phyloP scores from a whole-genome alignment of 805 yeast species.

The Cephaloascus fragrans region DNA sequence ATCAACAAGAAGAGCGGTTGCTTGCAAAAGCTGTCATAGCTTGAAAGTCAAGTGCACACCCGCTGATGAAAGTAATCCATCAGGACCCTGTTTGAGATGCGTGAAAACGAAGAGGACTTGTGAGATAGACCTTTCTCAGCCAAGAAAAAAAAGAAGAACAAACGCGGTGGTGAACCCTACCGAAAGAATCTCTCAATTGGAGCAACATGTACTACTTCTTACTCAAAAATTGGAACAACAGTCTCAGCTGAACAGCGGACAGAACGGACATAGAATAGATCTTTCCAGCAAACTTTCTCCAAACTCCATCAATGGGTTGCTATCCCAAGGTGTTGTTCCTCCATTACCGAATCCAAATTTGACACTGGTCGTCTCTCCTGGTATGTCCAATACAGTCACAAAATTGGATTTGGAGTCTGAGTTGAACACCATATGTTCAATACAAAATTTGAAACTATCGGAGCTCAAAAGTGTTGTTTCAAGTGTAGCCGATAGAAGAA shows the following conservation, averaged over 20 bases:
- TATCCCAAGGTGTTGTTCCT: neutral
- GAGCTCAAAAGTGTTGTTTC: conserved; percentile 36
- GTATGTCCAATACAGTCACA: conserved; percentile 14
- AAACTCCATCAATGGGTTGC: neutral
- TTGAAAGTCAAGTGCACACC: conserved; percentile 83
- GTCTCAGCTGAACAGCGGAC: neutral
- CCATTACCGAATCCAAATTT: neutral
- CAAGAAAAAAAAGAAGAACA: conserved; percentile 37
- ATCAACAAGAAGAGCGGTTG: conserved; percentile 34
- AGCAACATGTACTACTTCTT: conserved; percentile 7
- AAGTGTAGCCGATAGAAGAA: conserved; percentile 32
- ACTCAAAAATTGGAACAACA: conserved; percentile 1
- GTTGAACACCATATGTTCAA: conserved; percentile 22
- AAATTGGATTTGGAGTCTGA: conserved; percentile 31
- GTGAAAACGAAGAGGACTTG: conserved; percentile 53
- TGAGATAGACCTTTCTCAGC: conserved; percentile 53
- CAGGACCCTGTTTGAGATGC: conserved; percentile 70
- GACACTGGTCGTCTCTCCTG: neutral
- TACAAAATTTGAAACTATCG: conserved; percentile 22
- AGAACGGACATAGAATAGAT: neutral
- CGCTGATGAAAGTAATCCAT: conserved; percentile 43
- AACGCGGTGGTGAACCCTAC: conserved; percentile 7
- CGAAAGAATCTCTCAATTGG: conserved; percentile 6
- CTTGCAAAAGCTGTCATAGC: conserved; percentile 70
- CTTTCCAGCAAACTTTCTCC: neutral